A percentile compares a stretch with the other conserved stretches of the same genome.
phyloP scores from a whole-genome alignment of 257 asterid genomes.

The Solanum corneliomulleri region DNA sequence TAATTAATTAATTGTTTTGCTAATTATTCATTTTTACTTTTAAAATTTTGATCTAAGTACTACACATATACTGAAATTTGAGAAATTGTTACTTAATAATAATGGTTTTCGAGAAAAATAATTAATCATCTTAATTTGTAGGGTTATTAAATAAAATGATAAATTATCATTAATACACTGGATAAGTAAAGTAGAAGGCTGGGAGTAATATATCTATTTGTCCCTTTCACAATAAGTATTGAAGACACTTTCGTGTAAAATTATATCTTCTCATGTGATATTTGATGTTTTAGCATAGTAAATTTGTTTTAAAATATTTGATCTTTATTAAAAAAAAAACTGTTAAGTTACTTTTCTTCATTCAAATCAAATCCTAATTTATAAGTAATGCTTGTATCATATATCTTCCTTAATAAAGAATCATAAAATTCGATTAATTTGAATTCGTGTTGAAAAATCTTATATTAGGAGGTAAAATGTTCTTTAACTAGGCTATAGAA shows the following conservation, averaged over 20 bases:
- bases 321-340: not conserved
- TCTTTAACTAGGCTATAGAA: no score
- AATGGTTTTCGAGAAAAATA: no score
- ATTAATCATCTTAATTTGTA: no score
- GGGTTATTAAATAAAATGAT: no score
- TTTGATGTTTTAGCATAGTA: not conserved
- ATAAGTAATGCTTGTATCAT: not conserved
- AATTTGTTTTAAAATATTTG: not conserved
- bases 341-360: not conserved
- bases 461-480: no score
- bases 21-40: no score
- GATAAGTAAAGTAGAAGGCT: no score
- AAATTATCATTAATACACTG: no score
- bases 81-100: not conserved
- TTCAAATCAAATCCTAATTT: not conserved
- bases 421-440: no score
- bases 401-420: not conserved
- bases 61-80: not conserved
- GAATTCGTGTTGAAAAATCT: fast-evolving
- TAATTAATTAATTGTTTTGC: no score
- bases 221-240: not conserved
- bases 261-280: not conserved
- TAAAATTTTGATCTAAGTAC: not conserved
- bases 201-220: not conserved
- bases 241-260: not conserved